Percentiles rank a stretch among this genome's conserved stretches.
Conservation (phyloP, 306 rosid genomes). For the Carpinus fangiana region DNA sequence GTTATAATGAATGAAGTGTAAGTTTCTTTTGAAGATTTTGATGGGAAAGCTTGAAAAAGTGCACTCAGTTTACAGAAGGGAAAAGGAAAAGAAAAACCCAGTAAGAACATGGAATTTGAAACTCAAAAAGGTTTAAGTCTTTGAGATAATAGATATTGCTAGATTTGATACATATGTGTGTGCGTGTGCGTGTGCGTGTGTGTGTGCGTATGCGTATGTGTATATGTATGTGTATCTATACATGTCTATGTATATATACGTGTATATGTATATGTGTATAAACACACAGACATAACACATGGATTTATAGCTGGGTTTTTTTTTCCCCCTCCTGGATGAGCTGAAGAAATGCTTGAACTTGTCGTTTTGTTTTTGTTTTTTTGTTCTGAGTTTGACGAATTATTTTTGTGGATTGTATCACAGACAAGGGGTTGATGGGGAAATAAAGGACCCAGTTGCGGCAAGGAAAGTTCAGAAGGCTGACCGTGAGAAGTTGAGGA, state of each 20-base stretch:
- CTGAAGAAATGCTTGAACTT: not conserved
- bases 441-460: slow-evolving; percentile 53
- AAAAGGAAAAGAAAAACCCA: not conserved
- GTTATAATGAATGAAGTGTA: not conserved
- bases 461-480: slow-evolving; percentile 84
- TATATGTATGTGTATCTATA: no score
- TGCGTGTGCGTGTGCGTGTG: no score
- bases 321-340: not conserved
- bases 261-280: no score
- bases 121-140: not conserved
- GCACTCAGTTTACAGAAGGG: no score
- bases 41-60: not conserved
- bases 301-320: not conserved
- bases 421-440: slow-evolving; percentile 59
- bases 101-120: not conserved
- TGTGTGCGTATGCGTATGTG: no score
- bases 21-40: not conserved
- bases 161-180: not conserved
- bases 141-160: not conserved
- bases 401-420: slow-evolving; percentile 14
- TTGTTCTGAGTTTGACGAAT: not conserved
- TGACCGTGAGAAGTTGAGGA: slow-evolving; percentile 88
- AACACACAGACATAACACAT: not conserved
- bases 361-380: not conserved
- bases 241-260: no score